These are phyloP conservation scores for Penicillium crustosum DNA, from an alignment of 2,329 filamentous ascomycete species.

Conservation along the genomic window DNA sequence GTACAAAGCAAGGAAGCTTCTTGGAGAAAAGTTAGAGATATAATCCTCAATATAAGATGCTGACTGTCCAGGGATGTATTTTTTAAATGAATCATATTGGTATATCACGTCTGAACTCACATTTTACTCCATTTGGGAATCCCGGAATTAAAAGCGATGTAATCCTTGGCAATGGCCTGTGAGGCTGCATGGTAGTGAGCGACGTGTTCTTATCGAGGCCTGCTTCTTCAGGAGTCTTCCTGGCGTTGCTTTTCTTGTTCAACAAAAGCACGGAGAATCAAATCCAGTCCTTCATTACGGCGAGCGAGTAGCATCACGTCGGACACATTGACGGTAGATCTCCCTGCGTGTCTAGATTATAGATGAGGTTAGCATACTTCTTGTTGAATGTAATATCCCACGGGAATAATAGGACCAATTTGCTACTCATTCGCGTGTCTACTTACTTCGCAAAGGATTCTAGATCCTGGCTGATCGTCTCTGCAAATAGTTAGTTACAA, in stretches of 20 bases:
- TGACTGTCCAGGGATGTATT: not conserved
- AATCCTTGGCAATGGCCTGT: not conserved
- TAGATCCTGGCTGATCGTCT: constrained; percentile 59
- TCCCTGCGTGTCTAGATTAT: constrained; percentile 71
- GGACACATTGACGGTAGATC: constrained; percentile 75
- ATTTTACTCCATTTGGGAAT: not conserved
- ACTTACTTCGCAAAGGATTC: constrained; percentile 61
- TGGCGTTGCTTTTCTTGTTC: constrained; percentile 30
- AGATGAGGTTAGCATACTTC: constrained; percentile 16
- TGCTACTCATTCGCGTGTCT: not conserved
- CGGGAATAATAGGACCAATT: not conserved
- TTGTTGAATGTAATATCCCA: not conserved
- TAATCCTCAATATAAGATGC: not conserved
- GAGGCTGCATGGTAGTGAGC: not conserved
- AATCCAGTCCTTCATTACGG: constrained; percentile 80
- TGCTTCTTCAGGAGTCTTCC: constrained; percentile 21
- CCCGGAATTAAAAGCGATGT: not conserved
- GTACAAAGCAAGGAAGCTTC: not conserved
- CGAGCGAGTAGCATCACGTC: constrained; percentile 86
- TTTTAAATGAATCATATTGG: not conserved
- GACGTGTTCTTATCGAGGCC: not conserved
- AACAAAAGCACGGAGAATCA: constrained; percentile 58
- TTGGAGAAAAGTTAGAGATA: not conserved
- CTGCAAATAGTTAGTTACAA: constrained; percentile 34
- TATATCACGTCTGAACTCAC: not conserved